Evolutionary conservation across 345 rosid genomes (phyloP).

Genomic region (Erodium maritimum): DNA sequence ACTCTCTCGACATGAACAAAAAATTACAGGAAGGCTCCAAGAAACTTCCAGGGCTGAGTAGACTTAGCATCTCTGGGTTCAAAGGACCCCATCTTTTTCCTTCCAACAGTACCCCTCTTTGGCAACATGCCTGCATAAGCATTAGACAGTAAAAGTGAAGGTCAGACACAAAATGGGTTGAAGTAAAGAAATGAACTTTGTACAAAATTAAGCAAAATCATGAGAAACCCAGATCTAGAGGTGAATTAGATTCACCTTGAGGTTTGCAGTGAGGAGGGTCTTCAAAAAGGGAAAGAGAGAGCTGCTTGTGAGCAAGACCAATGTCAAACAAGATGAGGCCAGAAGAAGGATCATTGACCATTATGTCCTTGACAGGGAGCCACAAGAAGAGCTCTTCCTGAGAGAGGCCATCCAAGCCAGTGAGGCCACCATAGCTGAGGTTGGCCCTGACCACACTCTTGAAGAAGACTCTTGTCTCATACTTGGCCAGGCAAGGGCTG

Average conservation of each 20-base stretch:
- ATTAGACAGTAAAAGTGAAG: background rate
- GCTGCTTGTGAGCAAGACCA: constrained; percentile 70
- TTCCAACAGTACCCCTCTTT: constrained; percentile 15
- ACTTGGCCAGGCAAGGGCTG: constrained; percentile 63
- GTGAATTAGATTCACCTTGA: constrained; percentile 21
- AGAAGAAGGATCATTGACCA: constrained; percentile 64
- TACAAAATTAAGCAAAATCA: too few relatives aligned
- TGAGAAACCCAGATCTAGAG: too few relatives aligned
- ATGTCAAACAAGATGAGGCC: constrained; percentile 76
- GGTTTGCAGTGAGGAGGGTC: constrained; percentile 74
- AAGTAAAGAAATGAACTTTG: background rate
- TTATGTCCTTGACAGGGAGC: constrained; percentile 74
- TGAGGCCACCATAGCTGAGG: constrained; percentile 71
- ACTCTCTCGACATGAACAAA: background rate
- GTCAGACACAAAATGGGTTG: background rate
- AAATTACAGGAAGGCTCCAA: background rate
- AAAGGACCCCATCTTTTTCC: constrained; percentile 32
- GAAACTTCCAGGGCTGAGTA: background rate
- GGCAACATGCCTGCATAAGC: constrained; percentile 1
- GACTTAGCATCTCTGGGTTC: constrained; percentile 28
- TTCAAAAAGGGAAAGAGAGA: constrained; percentile 80
- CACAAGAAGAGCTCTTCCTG: constrained; percentile 84
- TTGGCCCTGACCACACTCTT: constrained; percentile 64
- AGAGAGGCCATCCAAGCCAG: constrained; percentile 61
- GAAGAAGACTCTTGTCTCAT: constrained; percentile 56